Evolutionary conservation across 306 rosid species (phyloP).

Genomic region (Pachyrhizus erosus): DNA sequence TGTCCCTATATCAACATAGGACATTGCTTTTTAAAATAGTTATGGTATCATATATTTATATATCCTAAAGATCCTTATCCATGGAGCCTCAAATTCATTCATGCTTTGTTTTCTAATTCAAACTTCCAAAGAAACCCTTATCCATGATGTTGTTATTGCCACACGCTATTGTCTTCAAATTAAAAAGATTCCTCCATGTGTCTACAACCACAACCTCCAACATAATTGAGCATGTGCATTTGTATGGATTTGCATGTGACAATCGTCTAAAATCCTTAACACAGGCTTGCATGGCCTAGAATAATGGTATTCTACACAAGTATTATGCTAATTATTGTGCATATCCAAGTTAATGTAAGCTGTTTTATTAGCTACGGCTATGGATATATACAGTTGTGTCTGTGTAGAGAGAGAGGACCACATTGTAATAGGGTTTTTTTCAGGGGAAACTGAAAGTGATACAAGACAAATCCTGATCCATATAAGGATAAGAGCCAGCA

Average conservation of each 20-base stretch:
- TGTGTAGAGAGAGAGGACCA: conserved; percentile 15
- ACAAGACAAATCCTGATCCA: conserved; percentile 38
- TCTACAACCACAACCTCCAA: conserved; percentile 10
- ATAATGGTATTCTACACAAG: not conserved
- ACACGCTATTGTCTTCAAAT: not conserved
- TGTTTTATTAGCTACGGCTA: not conserved
- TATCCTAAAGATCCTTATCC: not conserved
- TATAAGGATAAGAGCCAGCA: conserved; percentile 35
- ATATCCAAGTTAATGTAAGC: not conserved
- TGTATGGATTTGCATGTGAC: conserved; percentile 12
- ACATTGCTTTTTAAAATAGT: not conserved
- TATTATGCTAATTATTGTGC: not conserved
- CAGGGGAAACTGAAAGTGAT: conserved; percentile 33
- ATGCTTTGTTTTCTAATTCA: not conserved
- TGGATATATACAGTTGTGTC: not conserved
- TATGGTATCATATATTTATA: not conserved
- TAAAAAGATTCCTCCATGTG: not conserved
- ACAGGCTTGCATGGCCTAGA: not conserved
- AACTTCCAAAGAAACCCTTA: not conserved
- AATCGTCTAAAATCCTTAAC: not conserved
- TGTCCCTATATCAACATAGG: not conserved
- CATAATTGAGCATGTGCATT: conserved; percentile 26
- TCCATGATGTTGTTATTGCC: not conserved
- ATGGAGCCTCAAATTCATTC: not conserved
- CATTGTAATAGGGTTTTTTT: not conserved